Evolutionary conservation across 2,329 filamentous ascomycete genomes (phyloP), one percentile per base, ranked within the genome.

Genomic region (Penicillium olsonii): DNA sequence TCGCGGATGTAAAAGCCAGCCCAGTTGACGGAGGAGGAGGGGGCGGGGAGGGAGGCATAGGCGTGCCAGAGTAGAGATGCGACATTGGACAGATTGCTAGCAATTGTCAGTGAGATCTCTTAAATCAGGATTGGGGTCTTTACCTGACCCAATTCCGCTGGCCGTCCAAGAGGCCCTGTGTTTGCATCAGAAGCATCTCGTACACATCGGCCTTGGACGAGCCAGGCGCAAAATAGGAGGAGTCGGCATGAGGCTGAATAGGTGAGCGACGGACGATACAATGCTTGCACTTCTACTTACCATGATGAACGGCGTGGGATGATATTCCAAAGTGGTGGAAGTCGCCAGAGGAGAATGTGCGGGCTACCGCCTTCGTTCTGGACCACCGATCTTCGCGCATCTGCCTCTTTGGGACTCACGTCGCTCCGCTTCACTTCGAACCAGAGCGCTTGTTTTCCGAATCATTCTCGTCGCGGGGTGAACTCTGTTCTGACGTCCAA

Each of bases 61-160:
- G 72, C 67, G 63, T 78, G 75, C 74, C 74, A 78, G 44, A 78
- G 72, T 41, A 78, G 72, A 17, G 75, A 78, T 37, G 75, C 65
- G 47, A 72, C 64, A 51, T 78, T 78, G 53, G 76, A 70, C 47
- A 75, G 64, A 62, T 78, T 78, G 55, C 72, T 75, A 20, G 24
- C 12, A 6, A 8, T 24, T 42, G 41, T 56, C 41, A 41, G 38
- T 41, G 40, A 14, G 22, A 15, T 26, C 45, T 49, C 9, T 29
- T n/a, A 18, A 12, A 33, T 18, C 11, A 20, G 14, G 40, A 8
- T 24, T 9, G 17, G n/a, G 8, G 8, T 8, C 4, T 24, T 24
- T 55, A 70, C 68, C 66, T 69, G 44, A 70, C 74, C 75, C 75
- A 78, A 59, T 77, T 77, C 18, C 75, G 67, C 51, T 76, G 73